Evolutionary conservation across 176 grass and related monocot species (phyloP).

Genomic region (Oryza brachyantha): DNA sequence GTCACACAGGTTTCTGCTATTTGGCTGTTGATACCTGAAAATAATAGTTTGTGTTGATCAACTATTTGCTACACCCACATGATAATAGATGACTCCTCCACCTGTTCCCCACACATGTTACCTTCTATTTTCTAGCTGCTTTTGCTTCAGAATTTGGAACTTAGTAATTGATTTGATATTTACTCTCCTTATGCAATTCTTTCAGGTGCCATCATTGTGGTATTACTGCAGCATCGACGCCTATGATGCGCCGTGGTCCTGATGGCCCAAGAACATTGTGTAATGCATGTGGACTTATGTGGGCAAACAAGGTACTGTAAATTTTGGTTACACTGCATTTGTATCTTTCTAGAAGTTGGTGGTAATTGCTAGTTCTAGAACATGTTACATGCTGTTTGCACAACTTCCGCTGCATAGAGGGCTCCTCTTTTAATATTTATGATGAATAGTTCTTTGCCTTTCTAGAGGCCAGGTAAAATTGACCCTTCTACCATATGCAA

Average conservation of each 20-base stretch:
- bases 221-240: conserved; percentile 55
- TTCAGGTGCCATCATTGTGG: conserved; percentile 95
- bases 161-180: neutral
- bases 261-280: conserved; percentile 91
- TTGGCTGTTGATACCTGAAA: neutral
- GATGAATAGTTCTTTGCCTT: neutral
- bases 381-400: neutral
- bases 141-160: neutral
- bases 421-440: neutral
- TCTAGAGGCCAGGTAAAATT: neutral
- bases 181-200: neutral
- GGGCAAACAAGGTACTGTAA: conserved; percentile 90
- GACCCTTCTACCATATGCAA: neutral
- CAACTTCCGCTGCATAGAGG: neutral
- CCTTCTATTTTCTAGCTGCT: neutral
- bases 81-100: neutral
- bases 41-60: neutral
- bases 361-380: neutral
- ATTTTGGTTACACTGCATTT: conserved; percentile 1
- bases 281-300: conserved; percentile 96
- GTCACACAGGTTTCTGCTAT: neutral
- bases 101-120: neutral
- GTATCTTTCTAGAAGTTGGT: conserved; percentile 1
- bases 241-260: conserved; percentile 98
- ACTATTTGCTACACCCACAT: neutral